Evolutionary conservation across 2,329 filamentous ascomycete species (phyloP).

Genomic region (Calycina marina): DNA sequence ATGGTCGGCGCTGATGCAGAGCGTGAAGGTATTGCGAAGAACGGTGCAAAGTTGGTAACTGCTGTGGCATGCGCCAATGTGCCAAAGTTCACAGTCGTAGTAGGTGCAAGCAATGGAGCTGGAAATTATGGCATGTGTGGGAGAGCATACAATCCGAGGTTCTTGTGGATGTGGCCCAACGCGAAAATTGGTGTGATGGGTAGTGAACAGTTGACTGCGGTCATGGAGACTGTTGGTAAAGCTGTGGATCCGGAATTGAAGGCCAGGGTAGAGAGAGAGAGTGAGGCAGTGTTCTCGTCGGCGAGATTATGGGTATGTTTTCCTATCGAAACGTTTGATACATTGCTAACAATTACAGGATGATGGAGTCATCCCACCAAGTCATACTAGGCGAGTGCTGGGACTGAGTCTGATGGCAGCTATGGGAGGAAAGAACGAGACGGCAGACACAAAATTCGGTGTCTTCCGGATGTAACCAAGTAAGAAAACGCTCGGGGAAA

Average conservation of each 20-base stretch:
- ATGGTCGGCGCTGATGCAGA: constrained; percentile 94
- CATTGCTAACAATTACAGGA: constrained; percentile 31
- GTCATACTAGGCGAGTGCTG: constrained; percentile 59
- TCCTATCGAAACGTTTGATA: constrained; percentile 2
- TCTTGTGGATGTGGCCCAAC: constrained; percentile 96
- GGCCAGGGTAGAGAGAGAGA: constrained; percentile 77
- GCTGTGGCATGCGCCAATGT: constrained; percentile 89
- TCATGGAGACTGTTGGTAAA: constrained; percentile 91
- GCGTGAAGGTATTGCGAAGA: constrained; percentile 90
- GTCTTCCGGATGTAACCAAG: constrained; percentile 83
- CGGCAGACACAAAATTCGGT: constrained; percentile 54
- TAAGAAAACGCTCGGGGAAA: constrained; percentile 4
- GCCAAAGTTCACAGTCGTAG: constrained; percentile 91
- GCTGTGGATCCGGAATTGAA: constrained; percentile 67
- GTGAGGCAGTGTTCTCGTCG: constrained; percentile 74
- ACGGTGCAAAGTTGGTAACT: constrained; percentile 91
- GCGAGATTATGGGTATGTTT: constrained; percentile 64
- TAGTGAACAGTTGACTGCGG: constrained; percentile 73
- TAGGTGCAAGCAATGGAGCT: constrained; percentile 84
- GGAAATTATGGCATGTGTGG: constrained; percentile 99
- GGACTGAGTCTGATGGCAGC: constrained; percentile 60
- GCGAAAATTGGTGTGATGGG: constrained; percentile 97
- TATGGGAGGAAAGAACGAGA: constrained; percentile 49
- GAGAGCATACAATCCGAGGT: constrained; percentile 77
- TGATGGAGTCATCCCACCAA: constrained; percentile 66